Conservation (phyloP, 371 early-diverging fungal species). For the Actinomortierella ambigua region DNA sequence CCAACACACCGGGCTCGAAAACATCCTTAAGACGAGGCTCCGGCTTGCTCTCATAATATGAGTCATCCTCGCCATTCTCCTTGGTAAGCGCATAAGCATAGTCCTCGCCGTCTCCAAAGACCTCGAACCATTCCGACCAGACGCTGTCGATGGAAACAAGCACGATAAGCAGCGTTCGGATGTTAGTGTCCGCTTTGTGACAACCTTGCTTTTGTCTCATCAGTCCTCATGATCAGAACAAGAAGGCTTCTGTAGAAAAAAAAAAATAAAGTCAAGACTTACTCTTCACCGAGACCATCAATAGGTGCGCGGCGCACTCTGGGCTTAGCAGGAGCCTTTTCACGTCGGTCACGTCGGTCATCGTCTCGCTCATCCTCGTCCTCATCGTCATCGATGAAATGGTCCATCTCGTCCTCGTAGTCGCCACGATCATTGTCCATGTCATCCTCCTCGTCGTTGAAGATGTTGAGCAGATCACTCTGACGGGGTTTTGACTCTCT, state of each 20-base stretch:
- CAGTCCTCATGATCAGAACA: slow-evolving; percentile 21
- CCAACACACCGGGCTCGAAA: slow-evolving; percentile 92
- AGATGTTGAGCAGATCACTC: slow-evolving; percentile 56
- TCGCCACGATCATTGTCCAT: slow-evolving; percentile 49
- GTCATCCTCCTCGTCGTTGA: slow-evolving; percentile 57
- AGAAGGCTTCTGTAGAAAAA: not conserved
- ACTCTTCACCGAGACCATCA: slow-evolving; percentile 73
- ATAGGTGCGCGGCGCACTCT: slow-evolving; percentile 66
- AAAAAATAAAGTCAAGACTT: slow-evolving; percentile 6
- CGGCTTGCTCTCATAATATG: slow-evolving; percentile 45
- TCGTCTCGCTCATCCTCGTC: slow-evolving; percentile 49
- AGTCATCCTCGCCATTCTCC: slow-evolving; percentile 32
- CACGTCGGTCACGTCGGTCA: slow-evolving; percentile 39
- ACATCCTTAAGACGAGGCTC: slow-evolving; percentile 76
- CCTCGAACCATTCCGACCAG: slow-evolving; percentile 83
- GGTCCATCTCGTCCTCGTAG: slow-evolving; percentile 48
- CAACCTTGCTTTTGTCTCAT: too few relatives aligned
- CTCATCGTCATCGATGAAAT: slow-evolving; percentile 57
- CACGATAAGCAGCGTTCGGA: too few relatives aligned
- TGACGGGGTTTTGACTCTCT: slow-evolving; percentile 26
- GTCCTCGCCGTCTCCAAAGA: slow-evolving; percentile 92
- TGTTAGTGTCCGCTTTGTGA: too few relatives aligned
- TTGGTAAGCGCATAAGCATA: slow-evolving; percentile 83
- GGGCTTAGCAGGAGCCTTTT: slow-evolving; percentile 50
- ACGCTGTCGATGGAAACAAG: slow-evolving; percentile 54